Evolutionary conservation across 1,139 yeast species (phyloP), one percentile per base, ranked within the genome.

Genomic region (Debaryomycetaceae sp.): DNA sequence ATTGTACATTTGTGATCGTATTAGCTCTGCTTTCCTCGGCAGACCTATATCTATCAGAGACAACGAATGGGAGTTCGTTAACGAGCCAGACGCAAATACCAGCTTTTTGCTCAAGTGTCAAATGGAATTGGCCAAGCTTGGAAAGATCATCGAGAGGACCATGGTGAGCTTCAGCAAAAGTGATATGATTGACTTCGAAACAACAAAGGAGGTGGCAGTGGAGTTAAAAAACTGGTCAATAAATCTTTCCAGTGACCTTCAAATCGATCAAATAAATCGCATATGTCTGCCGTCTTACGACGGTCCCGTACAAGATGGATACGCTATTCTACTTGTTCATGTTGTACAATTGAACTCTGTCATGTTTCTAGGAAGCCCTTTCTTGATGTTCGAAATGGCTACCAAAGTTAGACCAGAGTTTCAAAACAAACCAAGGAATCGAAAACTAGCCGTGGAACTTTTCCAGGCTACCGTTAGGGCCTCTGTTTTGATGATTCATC

Each of bases 321-420:
- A 54, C 40, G 49, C 59, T 35, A 50, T 63, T 4, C 56, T 70
- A 20, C 57, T 68, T 11, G 57, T 71, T 4, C 77, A 76, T 55
- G 57, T 74, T 23, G 59, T 66, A 7, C 71, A 74, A 45, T 56
- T 76, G 34, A 65, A 66, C 53, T 71, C 75, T 1, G 66, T 75
- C 22, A 63, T 75, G 49, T 54, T 76, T 24, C 57, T 76, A 20
- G 62, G 77, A 33, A 62, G 79, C 22, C 80, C 81, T 8, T 74
- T 76, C 48, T 72, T 73, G 54, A 66, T 73, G 55, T 70, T 67
- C 43, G 53, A 60, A 31, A 40, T 43, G 36, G 36, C 14, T 14
- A 14, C 37, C 22, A 43, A 41, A 41, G 13, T 51, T 42, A 40
- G 46, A 44, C 46, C 42, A 49, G 27, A 20, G 5, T 17, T 20